Percentiles rank a stretch among this genome's conserved stretches.
phyloP scores from a whole-genome alignment of 73 alveolate genomes.

The Uronychia binucleata region DNA sequence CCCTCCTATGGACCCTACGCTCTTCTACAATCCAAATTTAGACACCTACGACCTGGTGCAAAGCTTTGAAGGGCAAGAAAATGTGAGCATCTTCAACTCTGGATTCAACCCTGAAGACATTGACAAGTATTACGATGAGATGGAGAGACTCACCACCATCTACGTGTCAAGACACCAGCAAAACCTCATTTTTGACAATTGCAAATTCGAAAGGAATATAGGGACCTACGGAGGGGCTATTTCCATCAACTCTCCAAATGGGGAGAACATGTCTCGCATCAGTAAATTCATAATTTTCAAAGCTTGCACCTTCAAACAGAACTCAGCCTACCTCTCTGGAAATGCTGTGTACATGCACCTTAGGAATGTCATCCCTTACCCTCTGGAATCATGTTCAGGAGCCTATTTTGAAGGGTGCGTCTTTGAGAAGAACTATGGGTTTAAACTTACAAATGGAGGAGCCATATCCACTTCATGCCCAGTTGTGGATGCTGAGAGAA shows the following conservation, averaged over 20 bases:
- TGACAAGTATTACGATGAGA: constrained; percentile 23
- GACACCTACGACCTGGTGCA: background rate
- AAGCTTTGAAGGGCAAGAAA: background rate
- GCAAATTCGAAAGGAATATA: background rate
- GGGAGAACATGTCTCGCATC: background rate
- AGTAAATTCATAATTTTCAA: constrained; percentile 6
- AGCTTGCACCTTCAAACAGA: background rate
- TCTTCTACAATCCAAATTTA: no score
- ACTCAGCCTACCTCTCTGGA: constrained; percentile 20
- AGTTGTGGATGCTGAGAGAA: background rate
- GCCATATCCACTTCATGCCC: constrained; percentile 26
- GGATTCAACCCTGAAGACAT: background rate
- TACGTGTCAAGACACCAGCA: constrained; percentile 6
- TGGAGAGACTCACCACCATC: constrained; percentile 17
- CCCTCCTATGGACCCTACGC: background rate
- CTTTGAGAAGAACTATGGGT: constrained; percentile 31
- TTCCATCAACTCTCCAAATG: constrained; percentile 19
- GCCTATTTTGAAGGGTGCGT: background rate
- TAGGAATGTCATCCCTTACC: constrained; percentile 20
- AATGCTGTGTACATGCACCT: constrained; percentile 22
- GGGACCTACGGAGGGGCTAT: constrained; percentile 48
- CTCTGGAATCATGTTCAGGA: constrained; percentile 20
- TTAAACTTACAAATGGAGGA: constrained; percentile 48
- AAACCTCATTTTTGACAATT: background rate
- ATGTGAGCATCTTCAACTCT: background rate